Conservation (phyloP, 495 filamentous ascomycete species). For the Lepraria neglecta region DNA sequence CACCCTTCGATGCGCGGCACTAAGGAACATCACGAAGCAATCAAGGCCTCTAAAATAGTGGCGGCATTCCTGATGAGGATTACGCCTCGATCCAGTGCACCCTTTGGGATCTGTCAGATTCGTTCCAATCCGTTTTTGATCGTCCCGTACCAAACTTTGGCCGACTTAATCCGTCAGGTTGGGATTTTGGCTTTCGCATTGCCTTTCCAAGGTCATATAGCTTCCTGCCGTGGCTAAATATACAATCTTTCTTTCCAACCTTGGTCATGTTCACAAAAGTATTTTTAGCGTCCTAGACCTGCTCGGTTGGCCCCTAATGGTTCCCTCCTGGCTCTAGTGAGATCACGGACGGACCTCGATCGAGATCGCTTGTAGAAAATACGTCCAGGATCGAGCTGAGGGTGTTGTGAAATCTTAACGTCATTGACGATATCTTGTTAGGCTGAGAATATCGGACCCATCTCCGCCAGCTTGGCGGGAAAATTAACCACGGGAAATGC, state of each 20-base stretch:
- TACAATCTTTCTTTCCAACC: neutral
- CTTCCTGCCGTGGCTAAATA: neutral
- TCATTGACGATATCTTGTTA: neutral
- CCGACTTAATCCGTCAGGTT: slow-evolving; percentile 18
- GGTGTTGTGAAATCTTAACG: neutral
- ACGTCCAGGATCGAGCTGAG: neutral
- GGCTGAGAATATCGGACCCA: neutral
- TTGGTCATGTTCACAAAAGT: neutral
- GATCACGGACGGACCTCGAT: neutral
- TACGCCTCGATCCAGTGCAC: neutral
- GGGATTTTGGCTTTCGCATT: neutral
- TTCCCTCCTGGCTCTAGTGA: neutral
- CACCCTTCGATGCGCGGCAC: neutral
- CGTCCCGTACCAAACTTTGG: neutral
- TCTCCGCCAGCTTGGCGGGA: neutral
- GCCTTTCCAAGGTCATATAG: slow-evolving; percentile 7
- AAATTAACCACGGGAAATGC: no score
- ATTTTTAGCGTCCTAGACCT: neutral
- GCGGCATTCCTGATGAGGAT: slow-evolving; percentile 2
- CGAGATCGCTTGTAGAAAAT: neutral
- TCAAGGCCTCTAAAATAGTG: neutral
- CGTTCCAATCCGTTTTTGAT: slow-evolving; percentile 8
- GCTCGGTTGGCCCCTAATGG: neutral
- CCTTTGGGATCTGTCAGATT: slow-evolving; percentile 12
- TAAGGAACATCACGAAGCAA: neutral